Conservation (phyloP, 169 alveolate species). For the Eimeria maxima region DNA sequence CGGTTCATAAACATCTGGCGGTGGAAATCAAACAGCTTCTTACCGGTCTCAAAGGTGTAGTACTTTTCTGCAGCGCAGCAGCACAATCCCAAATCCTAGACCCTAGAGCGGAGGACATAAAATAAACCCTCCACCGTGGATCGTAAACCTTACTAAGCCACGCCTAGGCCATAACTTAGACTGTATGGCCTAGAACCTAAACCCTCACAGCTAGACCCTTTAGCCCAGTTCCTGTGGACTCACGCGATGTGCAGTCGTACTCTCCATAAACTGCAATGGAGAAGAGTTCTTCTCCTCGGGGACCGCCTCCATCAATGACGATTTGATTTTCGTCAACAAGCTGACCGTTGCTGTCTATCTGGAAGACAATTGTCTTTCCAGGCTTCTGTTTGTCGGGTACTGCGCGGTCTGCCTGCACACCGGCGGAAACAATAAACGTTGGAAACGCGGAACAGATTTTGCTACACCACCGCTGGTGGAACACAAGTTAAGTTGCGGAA, state of each 20-base stretch:
- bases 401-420: constrained; percentile 27
- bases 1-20: constrained; percentile 59
- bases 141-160: neutral
- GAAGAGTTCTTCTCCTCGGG: constrained; percentile 69
- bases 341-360: constrained; percentile 14
- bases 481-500: neutral
- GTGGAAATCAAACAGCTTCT: constrained; percentile 70
- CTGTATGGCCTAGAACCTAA: neutral
- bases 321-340: constrained; percentile 8
- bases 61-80: constrained; percentile 18
- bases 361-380: constrained; percentile 18
- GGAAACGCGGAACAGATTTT: neutral
- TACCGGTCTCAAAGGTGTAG: constrained; percentile 54
- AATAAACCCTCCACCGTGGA: neutral
- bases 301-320: constrained; percentile 62
- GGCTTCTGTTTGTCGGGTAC: constrained; percentile 7
- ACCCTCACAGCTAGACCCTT: neutral
- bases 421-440: neutral
- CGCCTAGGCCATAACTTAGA: neutral
- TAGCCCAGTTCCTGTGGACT: neutral
- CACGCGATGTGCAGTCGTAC: constrained; percentile 49
- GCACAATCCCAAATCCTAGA: neutral
- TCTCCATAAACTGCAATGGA: constrained; percentile 64
- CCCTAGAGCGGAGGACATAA: neutral
- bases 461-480: neutral